phyloP scores from a whole-genome alignment of 345 rosid species.

The Eucalyptus camaldulensis region DNA sequence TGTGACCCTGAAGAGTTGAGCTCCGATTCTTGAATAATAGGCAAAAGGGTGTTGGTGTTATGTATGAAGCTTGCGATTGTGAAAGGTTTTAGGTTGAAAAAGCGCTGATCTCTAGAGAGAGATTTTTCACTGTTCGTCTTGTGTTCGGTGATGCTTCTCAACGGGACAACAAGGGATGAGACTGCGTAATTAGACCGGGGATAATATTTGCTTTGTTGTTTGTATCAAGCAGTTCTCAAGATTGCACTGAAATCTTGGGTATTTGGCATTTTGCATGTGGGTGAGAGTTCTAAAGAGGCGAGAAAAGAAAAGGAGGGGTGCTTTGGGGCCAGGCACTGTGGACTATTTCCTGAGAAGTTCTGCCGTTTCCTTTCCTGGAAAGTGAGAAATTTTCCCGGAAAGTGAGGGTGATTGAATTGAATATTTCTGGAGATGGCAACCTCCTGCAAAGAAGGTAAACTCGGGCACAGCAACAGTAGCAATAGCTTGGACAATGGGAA shows the following conservation, averaged over 20 bases:
- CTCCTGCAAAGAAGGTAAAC: constrained; percentile 90
- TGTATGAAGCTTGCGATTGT: neutral
- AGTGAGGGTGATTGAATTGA: neutral
- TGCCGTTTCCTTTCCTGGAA: neutral
- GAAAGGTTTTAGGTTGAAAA: neutral
- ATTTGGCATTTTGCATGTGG: neutral
- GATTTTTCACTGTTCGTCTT: constrained; percentile 12
- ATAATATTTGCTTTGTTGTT: constrained; percentile 1
- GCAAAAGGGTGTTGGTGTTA: neutral
- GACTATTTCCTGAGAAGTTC: neutral
- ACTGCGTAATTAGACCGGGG: constrained; percentile 15
- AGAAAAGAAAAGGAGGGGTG: neutral
- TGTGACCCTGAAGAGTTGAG: neutral
- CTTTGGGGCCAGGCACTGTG: neutral
- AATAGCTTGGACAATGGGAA: constrained; percentile 79
- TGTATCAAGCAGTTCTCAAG: constrained; percentile 2
- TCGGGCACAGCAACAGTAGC: constrained; percentile 6
- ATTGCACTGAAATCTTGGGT: neutral
- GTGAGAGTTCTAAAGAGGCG: neutral
- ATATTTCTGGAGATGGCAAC: constrained; percentile 40
- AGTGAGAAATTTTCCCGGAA: neutral
- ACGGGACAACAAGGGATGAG: constrained; percentile 19
- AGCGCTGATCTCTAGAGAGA: constrained; percentile 60
- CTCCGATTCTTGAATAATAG: neutral
- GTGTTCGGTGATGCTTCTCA: constrained; percentile 48